phyloP scores from a whole-genome alignment of 371 early-diverging fungal genomes.

The Rhizopus microsporus region DNA sequence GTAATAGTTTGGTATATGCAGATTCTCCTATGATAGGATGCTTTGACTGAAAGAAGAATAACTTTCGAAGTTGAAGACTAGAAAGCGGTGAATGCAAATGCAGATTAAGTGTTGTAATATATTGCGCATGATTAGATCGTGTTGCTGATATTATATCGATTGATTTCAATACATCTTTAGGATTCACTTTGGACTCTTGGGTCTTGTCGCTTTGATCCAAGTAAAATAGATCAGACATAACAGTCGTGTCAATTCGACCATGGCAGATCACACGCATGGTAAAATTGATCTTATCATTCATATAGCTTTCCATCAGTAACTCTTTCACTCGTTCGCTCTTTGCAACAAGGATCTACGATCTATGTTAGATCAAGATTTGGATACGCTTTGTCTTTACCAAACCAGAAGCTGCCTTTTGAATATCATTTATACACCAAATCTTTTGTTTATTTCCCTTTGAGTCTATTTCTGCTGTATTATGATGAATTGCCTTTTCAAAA shows the following conservation, averaged over 20 bases:
- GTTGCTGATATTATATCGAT: constrained; percentile 34
- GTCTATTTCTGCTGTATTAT: constrained; percentile 23
- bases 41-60: constrained; percentile 37
- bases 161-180: constrained; percentile 7
- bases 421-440: constrained; percentile 32
- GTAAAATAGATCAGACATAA: constrained; percentile 12
- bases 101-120: constrained; percentile 45
- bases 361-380: background rate
- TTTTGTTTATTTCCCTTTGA: constrained; percentile 20
- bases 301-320: constrained; percentile 30
- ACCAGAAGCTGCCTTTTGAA: constrained; percentile 60
- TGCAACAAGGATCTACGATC: constrained; percentile 49
- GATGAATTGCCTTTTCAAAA: constrained; percentile 34
- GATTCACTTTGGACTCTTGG: constrained; percentile 16
- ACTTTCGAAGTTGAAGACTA: constrained; percentile 40
- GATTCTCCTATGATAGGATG: constrained; percentile 71
- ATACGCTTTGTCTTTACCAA: constrained; percentile 35
- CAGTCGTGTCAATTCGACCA: constrained; percentile 31
- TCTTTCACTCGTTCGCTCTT: constrained; percentile 38
- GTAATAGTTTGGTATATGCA: constrained; percentile 52
- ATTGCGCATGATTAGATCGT: constrained; percentile 51
- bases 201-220: constrained; percentile 16
- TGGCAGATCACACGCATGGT: constrained; percentile 52
- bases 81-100: constrained; percentile 35
- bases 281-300: constrained; percentile 28